phyloP scores from a whole-genome alignment of 441 rosid species.

The Pelargonium myrrhifolium region DNA sequence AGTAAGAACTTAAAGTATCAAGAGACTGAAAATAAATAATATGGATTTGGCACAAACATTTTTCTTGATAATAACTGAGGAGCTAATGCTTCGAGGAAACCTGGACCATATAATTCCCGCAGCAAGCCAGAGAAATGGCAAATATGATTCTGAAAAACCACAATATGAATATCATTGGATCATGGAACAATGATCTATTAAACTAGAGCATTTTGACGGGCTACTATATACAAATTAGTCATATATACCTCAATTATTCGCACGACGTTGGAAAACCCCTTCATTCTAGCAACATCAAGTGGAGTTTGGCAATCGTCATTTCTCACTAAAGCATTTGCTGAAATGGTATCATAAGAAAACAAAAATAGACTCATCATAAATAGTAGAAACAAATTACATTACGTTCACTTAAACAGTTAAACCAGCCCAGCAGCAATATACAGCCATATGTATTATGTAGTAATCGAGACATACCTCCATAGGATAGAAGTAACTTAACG shows the following conservation, averaged over 20 bases:
- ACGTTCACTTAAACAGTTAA: background rate
- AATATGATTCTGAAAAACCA: conserved; percentile 34
- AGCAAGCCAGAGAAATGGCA: conserved; percentile 50
- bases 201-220: background rate
- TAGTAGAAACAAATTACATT: background rate
- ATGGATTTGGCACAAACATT: conserved; percentile 30
- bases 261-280: conserved; percentile 35
- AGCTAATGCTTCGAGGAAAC: conserved; percentile 45
- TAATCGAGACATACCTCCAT: conserved; percentile 32
- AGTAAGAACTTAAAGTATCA: background rate
- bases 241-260: conserved; percentile 46
- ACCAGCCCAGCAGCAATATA: conserved; percentile 4
- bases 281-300: conserved; percentile 50
- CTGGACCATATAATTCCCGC: conserved; percentile 43
- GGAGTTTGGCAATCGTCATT: conserved; percentile 56
- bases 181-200: conserved; percentile 2
- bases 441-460: conserved; percentile 8
- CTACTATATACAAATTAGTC: conserved; percentile 1
- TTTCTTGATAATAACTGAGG: conserved; percentile 41
- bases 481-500: conserved; percentile 46
- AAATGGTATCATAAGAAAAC: conserved; percentile 14
- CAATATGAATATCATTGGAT: background rate
- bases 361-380: background rate
- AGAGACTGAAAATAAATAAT: conserved; percentile 6
- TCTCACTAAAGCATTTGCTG: conserved; percentile 51